phyloP scores from a whole-genome alignment of 257 asterid species.

The Avicennia marina region DNA sequence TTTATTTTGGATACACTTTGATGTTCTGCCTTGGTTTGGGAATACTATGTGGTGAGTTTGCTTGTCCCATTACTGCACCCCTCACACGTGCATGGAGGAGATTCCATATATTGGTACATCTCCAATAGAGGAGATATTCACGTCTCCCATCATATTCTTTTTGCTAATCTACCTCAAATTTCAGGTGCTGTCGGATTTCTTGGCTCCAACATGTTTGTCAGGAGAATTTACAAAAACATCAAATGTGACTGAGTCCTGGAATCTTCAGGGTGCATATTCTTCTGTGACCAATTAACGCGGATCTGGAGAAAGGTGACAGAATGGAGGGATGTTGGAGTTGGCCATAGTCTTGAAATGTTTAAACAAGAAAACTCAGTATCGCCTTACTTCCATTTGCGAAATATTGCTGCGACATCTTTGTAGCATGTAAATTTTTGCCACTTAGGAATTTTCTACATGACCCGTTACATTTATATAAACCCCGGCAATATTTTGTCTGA shows the following conservation, averaged over 20 bases:
- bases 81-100: no score
- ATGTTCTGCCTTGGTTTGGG: conserved; percentile 84
- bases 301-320: conserved; percentile 5
- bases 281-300: background rate
- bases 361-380: background rate
- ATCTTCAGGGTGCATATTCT: no score
- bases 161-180: conserved; percentile 7
- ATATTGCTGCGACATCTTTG: conserved; percentile 22
- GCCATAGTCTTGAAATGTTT: conserved; percentile 5
- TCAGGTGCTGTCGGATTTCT: conserved; percentile 94
- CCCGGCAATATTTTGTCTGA: conserved; percentile 16
- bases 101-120: no score
- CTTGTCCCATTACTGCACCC: background rate
- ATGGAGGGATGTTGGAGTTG: conserved; percentile 10
- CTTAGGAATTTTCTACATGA: conserved; percentile 17
- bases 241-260: conserved; percentile 74
- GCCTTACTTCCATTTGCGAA: conserved; percentile 8
- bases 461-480: conserved; percentile 16
- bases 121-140: background rate
- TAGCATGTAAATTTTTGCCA: conserved; percentile 37
- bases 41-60: conserved; percentile 64
- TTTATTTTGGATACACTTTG: conserved; percentile 77
- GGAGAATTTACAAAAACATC: conserved; percentile 96
- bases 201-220: conserved; percentile 87
- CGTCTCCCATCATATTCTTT: background rate